Conservation (phyloP, 768 basidiomycete species). For the Solioccasus polychromus region DNA sequence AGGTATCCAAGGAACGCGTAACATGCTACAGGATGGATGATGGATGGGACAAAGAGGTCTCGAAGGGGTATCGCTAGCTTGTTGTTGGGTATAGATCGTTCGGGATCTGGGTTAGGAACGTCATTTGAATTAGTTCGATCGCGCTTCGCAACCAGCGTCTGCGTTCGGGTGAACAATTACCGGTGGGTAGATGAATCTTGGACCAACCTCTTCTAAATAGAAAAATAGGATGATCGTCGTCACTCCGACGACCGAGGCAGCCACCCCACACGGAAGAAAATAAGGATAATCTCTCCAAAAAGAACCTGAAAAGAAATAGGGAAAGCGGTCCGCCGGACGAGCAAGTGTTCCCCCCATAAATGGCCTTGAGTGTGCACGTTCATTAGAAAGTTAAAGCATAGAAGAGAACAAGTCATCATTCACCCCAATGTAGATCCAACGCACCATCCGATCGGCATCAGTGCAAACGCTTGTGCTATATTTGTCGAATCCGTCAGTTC, state of each 20-base stretch:
- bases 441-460: slow-evolving; percentile 30
- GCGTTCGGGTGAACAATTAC: too few species aligned
- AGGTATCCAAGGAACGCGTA: slow-evolving; percentile 34
- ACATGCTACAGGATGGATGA: slow-evolving; percentile 33
- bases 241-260: slow-evolving; percentile 48
- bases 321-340: slow-evolving; percentile 52
- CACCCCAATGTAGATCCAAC: slow-evolving; percentile 35
- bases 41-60: slow-evolving; percentile 31
- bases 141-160: neutral
- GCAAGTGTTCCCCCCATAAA: slow-evolving; percentile 55
- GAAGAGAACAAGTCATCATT: slow-evolving; percentile 10
- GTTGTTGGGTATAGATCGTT: slow-evolving; percentile 1
- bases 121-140: neutral
- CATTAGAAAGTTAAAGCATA: neutral
- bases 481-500: slow-evolving; percentile 53
- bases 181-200: too few species aligned
- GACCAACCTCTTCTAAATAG: slow-evolving; percentile 53
- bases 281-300: slow-evolving; percentile 54
- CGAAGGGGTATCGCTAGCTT: slow-evolving; percentile 42
- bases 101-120: neutral
- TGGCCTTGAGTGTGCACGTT: slow-evolving; percentile 9
- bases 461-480: slow-evolving; percentile 27
- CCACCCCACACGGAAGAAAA: slow-evolving; percentile 64
- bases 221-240: slow-evolving; percentile 42
- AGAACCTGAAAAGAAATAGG: slow-evolving; percentile 40